Evolutionary conservation across 345 rosid species (phyloP).

Genomic region (Rubroshorea leprosula): DNA sequence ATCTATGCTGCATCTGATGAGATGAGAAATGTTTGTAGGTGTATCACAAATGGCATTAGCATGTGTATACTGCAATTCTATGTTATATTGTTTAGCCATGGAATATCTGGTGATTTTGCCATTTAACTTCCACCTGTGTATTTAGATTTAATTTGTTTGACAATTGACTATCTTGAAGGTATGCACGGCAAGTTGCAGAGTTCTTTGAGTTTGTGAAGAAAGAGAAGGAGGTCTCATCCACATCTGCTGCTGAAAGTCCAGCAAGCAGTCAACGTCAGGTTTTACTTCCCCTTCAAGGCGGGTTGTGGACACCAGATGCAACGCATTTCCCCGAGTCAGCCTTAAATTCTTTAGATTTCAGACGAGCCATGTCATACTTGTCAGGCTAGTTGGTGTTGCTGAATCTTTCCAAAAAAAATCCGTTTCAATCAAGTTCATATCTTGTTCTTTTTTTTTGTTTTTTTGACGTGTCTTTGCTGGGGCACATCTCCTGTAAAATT

Average conservation of each 20-base stretch:
- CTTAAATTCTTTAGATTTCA: constrained; percentile 49
- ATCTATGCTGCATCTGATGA: too few relatives aligned
- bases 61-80: neutral
- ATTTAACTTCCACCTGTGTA: too few relatives aligned
- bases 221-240: constrained; percentile 45
- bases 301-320: constrained; percentile 61
- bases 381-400: constrained; percentile 31
- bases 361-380: constrained; percentile 57
- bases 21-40: too few relatives aligned
- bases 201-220: constrained; percentile 91
- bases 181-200: constrained; percentile 90
- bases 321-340: constrained; percentile 55
- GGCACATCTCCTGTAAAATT: constrained; percentile 26
- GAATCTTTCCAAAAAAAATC: neutral
- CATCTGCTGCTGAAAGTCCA: constrained; percentile 21
- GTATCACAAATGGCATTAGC: too few relatives aligned
- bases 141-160: neutral
- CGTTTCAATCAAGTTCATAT: neutral
- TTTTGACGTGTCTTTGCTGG: too few relatives aligned
- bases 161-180: constrained; percentile 34
- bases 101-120: neutral
- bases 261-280: constrained; percentile 31
- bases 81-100: neutral
- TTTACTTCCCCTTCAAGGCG: constrained; percentile 53
- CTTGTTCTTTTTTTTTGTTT: too few relatives aligned